A percentile compares a stretch with the other conserved stretches of the same genome.
phyloP scores from a whole-genome alignment of 164 flowering plant species.

The Vitis amurensis region DNA sequence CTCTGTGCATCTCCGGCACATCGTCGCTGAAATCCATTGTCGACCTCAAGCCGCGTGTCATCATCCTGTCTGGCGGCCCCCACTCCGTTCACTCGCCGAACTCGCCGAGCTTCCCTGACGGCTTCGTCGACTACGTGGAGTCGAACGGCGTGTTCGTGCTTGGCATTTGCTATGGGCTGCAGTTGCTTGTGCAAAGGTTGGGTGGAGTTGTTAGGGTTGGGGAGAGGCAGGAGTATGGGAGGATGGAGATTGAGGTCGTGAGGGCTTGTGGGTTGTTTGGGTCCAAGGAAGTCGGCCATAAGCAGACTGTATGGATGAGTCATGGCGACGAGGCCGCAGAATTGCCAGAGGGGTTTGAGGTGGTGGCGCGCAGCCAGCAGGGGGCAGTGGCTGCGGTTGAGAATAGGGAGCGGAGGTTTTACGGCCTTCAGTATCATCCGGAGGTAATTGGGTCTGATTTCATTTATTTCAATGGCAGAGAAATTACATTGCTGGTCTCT shows the following conservation, averaged over 20 bases:
- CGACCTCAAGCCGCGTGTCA: conserved; percentile 60
- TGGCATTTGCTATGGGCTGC: conserved; percentile 93
- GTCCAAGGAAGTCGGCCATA: conserved; percentile 44
- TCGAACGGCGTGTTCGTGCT: conserved; percentile 60
- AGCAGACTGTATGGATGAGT: conserved; percentile 95
- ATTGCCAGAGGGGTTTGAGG: conserved; percentile 77
- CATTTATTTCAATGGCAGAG: background rate
- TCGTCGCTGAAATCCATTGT: conserved; percentile 63
- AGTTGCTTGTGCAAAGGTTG: conserved; percentile 81
- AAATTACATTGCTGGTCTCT: background rate
- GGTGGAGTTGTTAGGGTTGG: conserved; percentile 80
- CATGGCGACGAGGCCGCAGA: conserved; percentile 84
- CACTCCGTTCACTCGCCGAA: conserved; percentile 74
- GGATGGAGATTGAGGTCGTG: conserved; percentile 78
- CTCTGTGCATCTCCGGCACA: conserved; percentile 88
- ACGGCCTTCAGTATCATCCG: conserved; percentile 91
- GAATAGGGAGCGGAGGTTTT: conserved; percentile 57
- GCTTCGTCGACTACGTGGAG: conserved; percentile 71
- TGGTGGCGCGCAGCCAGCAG: conserved; percentile 72
- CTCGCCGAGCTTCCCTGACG: conserved; percentile 70
- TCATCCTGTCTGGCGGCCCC: conserved; percentile 94
- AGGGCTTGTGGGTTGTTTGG: conserved; percentile 53
- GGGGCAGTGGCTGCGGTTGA: conserved; percentile 81
- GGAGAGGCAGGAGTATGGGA: conserved; percentile 87
- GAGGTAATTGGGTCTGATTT: conserved; percentile 51